Percentiles rank a stretch among this genome's conserved stretches.
phyloP scores from a whole-genome alignment of 2,329 filamentous ascomycete species.

The Cryphonectria japonica region DNA sequence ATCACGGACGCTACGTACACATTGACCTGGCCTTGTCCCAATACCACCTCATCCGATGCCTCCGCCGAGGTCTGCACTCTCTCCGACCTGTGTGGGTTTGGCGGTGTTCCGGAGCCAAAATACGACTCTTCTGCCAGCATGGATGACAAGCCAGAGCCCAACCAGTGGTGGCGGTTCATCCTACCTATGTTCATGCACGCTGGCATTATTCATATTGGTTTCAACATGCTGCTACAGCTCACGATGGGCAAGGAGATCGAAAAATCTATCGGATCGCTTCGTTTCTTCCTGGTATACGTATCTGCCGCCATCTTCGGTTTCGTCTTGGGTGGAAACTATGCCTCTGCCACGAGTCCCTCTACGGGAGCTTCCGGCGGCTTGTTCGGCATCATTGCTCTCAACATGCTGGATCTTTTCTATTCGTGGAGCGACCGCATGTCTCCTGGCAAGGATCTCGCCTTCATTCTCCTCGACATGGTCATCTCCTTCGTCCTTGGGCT shows the following conservation, averaged over 20 bases:
- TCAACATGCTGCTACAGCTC: constrained; percentile 91
- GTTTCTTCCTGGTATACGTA: constrained; percentile 89
- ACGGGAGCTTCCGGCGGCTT: constrained; percentile 88
- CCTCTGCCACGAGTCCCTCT: constrained; percentile 77
- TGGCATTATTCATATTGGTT: constrained; percentile 90
- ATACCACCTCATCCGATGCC: constrained; percentile 65
- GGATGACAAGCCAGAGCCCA: constrained; percentile 64
- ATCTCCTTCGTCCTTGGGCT: constrained; percentile 93
- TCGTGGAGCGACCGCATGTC: constrained; percentile 81
- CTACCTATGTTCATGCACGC: constrained; percentile 94
- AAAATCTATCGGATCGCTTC: constrained; percentile 80
- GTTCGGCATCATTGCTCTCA: constrained; percentile 89
- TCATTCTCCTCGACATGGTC: constrained; percentile 81
- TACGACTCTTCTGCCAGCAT: constrained; percentile 52
- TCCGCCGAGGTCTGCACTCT: constrained; percentile 66
- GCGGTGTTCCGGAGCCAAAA: constrained; percentile 70
- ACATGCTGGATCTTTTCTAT: constrained; percentile 87
- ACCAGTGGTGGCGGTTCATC: constrained; percentile 98
- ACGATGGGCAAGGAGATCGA: constrained; percentile 94
- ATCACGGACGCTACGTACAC: constrained; percentile 57
- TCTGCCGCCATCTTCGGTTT: constrained; percentile 93
- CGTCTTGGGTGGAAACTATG: constrained; percentile 92
- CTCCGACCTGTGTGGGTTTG: constrained; percentile 82
- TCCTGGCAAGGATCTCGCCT: constrained; percentile 83
- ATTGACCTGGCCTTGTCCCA: constrained; percentile 79